Conservation (phyloP, 768 basidiomycete genomes). For the Imleria badia region DNA sequence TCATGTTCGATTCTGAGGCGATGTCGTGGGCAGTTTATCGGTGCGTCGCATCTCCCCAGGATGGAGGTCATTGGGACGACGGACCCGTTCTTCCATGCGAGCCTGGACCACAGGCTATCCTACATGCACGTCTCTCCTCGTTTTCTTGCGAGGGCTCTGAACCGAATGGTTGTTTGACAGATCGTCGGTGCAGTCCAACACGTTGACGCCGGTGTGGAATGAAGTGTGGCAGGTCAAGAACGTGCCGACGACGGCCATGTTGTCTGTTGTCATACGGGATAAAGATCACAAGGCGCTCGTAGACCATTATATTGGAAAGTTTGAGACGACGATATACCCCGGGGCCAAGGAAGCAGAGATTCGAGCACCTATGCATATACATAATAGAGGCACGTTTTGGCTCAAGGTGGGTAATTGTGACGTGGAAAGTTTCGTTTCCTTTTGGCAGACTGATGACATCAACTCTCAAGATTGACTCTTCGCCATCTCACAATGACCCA, state of each 20-base stretch:
- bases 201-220: slow-evolving; percentile 70
- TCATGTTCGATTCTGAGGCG: slow-evolving; percentile 5
- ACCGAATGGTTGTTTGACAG: slow-evolving; percentile 35
- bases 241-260: slow-evolving; percentile 60
- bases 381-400: slow-evolving; percentile 62
- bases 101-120: slow-evolving; percentile 59
- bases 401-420: slow-evolving; percentile 47
- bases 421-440: not conserved
- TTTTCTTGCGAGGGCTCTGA: not conserved
- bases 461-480: slow-evolving; percentile 51
- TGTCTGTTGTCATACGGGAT: slow-evolving; percentile 64
- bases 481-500: slow-evolving; percentile 43
- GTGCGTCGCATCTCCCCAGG: slow-evolving; percentile 65
- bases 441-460: slow-evolving; percentile 4
- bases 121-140: slow-evolving; percentile 51
- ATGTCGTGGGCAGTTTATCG: slow-evolving; percentile 54
- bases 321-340: slow-evolving; percentile 49
- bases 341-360: slow-evolving; percentile 70
- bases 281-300: slow-evolving; percentile 58
- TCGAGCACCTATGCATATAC: slow-evolving; percentile 48
- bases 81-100: slow-evolving; percentile 74
- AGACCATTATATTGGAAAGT: slow-evolving; percentile 67
- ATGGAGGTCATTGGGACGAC: slow-evolving; percentile 64
- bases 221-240: slow-evolving; percentile 73
- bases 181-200: slow-evolving; percentile 60